Evolutionary conservation across 176 grass and related monocot genomes (phyloP).

Genomic region (Elymus sibiricus): DNA sequence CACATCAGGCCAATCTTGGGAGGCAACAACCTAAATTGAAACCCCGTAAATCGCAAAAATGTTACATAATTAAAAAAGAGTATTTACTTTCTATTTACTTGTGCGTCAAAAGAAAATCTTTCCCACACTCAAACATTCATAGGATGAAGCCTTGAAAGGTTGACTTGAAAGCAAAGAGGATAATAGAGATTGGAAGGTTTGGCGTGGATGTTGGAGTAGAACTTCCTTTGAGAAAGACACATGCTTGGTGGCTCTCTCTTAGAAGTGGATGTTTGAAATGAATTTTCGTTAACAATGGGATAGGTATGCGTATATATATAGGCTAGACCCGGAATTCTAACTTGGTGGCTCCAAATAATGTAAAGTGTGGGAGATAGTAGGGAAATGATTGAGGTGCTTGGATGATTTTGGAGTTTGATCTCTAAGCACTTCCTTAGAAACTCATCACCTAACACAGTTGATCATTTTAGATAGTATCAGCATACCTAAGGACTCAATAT

Average conservation of each 20-base stretch:
- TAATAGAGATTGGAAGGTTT: not conserved
- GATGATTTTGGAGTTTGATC: not conserved
- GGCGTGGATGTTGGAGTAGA: not conserved
- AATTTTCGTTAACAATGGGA: not conserved
- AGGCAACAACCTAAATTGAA: slow-evolving; percentile 68
- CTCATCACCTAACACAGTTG: not conserved
- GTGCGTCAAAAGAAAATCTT: no score
- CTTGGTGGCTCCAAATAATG: not conserved
- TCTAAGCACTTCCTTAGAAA: no score
- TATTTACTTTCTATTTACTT: not conserved
- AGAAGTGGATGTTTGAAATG: not conserved
- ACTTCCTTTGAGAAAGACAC: not conserved
- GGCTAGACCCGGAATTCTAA: not conserved
- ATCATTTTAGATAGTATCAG: not conserved
- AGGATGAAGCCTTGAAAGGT: not conserved
- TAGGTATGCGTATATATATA: not conserved
- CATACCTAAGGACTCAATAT: not conserved
- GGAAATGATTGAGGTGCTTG: not conserved
- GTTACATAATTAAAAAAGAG: no score
- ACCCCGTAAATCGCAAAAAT: not conserved
- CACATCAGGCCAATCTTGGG: slow-evolving; percentile 66
- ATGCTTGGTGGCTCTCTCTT: not conserved
- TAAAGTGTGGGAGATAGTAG: not conserved
- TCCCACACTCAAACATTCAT: no score
- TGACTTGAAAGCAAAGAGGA: not conserved